Evolutionary conservation across 1,284 basidiomycete genomes (phyloP), one percentile per base, ranked within the genome.

Genomic region (Somion occarium): DNA sequence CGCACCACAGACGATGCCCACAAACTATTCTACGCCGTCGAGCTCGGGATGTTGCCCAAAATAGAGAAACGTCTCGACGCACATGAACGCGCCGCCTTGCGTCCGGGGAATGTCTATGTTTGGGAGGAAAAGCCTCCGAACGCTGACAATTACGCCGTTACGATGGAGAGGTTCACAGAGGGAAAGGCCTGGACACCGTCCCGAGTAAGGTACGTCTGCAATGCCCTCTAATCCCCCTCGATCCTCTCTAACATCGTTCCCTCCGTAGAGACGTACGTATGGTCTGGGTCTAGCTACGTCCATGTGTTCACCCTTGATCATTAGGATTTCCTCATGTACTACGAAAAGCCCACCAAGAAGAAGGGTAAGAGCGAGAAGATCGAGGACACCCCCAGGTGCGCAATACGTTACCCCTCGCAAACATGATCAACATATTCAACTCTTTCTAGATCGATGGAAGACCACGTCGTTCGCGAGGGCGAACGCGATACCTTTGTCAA

Each of bases 401-500:
- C 20, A 3, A 22, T 18, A 11, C 25, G 3, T 30, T 46, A n/a
- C 43, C 15, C 5, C 27, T 30, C 30, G 15, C 25, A 20, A 11
- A 20, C 23, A 49, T 15, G 37, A 47, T 7, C 44, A 3, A 2
- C 22, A 4, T 22, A 15, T 27, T 24, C 25, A 13, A 2, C 23
- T 37, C 34, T 37, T 11, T 34, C 3, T 24, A 66, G 64, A 53
- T 56, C 62, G 3, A 58, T 62, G 44, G 64, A 66, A 52, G 63
- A 66, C 56, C 61, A 61, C 41, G 60, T 66, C 53, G 61, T 65
- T 38, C 63, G 64, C 73, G 37, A 62, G 1, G 74, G 79, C 48
- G 80, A 81, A 53, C 86, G 83, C 79, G 83, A 88, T 59, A 80
- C 79, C 5, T 72, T 87, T 38, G 82, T 89, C 54, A 89, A 89